Evolutionary conservation across 345 rosid genomes (phyloP).

Genomic region (Eucalyptus sp.): DNA sequence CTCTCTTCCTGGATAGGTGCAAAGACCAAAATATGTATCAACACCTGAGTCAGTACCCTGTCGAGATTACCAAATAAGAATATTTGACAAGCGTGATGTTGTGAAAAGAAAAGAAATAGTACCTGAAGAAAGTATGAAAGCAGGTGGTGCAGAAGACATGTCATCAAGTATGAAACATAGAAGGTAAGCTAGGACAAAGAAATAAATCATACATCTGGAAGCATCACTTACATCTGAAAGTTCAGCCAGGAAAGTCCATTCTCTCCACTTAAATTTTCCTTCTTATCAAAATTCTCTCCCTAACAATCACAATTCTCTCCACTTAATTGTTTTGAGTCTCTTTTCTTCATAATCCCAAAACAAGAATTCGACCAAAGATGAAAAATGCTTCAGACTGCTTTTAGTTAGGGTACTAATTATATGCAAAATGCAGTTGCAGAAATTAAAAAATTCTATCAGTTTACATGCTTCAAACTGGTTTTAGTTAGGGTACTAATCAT

Average conservation of each 20-base stretch:
- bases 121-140: background rate
- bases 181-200: background rate
- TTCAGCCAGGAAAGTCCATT: background rate
- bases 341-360: background rate
- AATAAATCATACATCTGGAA: background rate
- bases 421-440: background rate
- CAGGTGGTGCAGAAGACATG: background rate
- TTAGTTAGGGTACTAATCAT: background rate
- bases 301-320: background rate
- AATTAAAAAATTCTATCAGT: background rate
- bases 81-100: background rate
- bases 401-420: background rate
- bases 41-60: slow-evolving; percentile 88
- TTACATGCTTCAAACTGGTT: background rate
- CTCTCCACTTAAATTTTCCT: background rate
- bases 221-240: background rate
- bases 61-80: background rate
- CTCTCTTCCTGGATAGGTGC: slow-evolving; percentile 82
- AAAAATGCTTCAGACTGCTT: background rate
- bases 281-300: background rate
- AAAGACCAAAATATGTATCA: slow-evolving; percentile 86
- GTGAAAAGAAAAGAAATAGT: background rate
- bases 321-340: background rate
- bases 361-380: background rate
- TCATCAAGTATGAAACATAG: background rate